Evolutionary conservation across 177 flowering plant species (phyloP), one percentile per base, ranked within the genome.

Genomic region (Telopea speciosissima): DNA sequence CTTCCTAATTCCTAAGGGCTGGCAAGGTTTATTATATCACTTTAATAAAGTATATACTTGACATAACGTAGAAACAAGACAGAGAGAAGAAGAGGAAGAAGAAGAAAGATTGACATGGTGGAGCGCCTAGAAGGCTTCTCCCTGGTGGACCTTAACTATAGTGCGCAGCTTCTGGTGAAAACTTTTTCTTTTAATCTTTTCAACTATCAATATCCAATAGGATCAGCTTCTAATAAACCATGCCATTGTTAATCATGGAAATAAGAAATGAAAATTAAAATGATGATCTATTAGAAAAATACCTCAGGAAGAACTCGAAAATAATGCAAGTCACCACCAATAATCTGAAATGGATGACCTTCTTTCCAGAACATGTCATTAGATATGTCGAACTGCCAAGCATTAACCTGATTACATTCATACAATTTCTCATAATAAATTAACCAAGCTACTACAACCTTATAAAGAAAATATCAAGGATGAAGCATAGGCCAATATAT

Each of bases 301-400:
- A 92, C 98, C 96, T 91, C 79, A 62, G 98, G 97, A 78, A 76
- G 86, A 70, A 90, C 77, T n/a, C 96, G 87, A 68, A 90, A 93
- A 76, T 93, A 91, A 69, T 93, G 98, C 81, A 93, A 70, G 78
- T 93, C 98, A 21, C 98, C 98, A 31, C 98, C 98, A 70, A 93
- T 86, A 25, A 93, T 90, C 78, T 72, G 87, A 63, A 90, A 93
- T 8, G 88, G 97, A 60, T 78, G 54, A 16, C 86, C 90, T 75
- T 93, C 97, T 82, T 87, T 91, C 96, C 93, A 91, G 75, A 93
- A 93, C 83, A 59, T 78, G 75, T 93, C 98, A 44, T 85, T 76
- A 0, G 70, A 84, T 44, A 93, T 91, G 78, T 81, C 87, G 63
- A 93, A 93, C 25, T 77, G 79, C 24, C 77, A 78, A 76, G 33